Conservation (phyloP, 306 rosid genomes). For the Rosa persica region DNA sequence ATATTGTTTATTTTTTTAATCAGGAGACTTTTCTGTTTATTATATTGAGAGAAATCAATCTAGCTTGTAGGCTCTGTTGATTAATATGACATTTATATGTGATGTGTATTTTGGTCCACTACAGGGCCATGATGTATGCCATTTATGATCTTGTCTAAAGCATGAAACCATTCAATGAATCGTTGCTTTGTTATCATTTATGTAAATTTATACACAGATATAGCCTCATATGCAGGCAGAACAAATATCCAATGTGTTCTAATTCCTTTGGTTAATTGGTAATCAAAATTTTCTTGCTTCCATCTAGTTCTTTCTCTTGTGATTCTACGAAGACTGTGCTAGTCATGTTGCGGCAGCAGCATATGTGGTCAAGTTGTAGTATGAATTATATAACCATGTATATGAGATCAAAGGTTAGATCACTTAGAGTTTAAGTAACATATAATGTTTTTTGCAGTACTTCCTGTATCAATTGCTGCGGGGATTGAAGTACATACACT, state of each 20-base stretch:
- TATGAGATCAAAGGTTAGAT: conserved; percentile 2
- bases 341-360: conserved; percentile 1
- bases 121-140: not conserved
- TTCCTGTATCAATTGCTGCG: conserved; percentile 61
- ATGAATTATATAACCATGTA: not conserved
- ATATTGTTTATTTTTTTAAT: not conserved
- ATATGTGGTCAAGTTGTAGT: not conserved
- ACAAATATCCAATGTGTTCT: not conserved
- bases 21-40: not conserved
- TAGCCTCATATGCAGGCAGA: not conserved
- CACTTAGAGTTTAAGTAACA: conserved; percentile 5
- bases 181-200: not conserved
- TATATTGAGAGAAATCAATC: not conserved
- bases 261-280: not conserved
- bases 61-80: not conserved
- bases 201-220: not conserved
- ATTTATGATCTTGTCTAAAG: not conserved
- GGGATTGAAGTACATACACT: conserved; percentile 70
- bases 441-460: conserved; percentile 44
- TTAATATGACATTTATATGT: not conserved
- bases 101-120: not conserved
- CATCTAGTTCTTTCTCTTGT: not conserved
- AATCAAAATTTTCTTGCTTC: not conserved
- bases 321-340: not conserved
- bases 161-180: not conserved